Conservation (phyloP, 2,329 filamentous ascomycete species). For the Diaporthe longicolla region DNA sequence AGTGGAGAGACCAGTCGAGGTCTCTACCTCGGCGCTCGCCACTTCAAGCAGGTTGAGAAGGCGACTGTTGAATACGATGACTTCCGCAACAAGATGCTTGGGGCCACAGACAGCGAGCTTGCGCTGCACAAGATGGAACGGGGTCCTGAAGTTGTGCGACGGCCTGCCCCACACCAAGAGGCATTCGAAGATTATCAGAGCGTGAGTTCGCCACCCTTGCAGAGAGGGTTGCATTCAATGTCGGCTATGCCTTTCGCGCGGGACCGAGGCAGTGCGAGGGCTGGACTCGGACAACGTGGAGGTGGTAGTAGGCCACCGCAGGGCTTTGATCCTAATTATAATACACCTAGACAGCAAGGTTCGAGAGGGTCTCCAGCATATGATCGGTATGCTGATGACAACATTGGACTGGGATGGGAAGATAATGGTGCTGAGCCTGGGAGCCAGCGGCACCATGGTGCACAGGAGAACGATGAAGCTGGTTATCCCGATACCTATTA, state of each 20-base stretch:
- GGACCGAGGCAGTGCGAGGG: neutral
- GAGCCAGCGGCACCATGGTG: neutral
- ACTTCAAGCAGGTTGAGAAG: conserved; percentile 14
- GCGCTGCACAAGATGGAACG: neutral
- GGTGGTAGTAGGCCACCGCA: neutral
- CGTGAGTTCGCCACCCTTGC: neutral
- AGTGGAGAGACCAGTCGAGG: neutral
- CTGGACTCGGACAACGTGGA: neutral
- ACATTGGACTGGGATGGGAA: neutral
- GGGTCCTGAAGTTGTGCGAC: neutral
- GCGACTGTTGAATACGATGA: conserved; percentile 29
- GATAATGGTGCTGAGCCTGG: neutral
- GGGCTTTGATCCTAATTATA: neutral
- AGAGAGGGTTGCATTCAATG: neutral
- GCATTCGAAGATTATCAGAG: neutral
- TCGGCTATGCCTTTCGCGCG: neutral
- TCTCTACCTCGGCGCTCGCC: conserved; percentile 39
- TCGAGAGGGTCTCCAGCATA: neutral
- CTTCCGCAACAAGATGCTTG: neutral
- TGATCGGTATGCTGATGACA: neutral
- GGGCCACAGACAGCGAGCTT: neutral
- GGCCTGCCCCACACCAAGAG: neutral
- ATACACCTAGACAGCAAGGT: neutral
- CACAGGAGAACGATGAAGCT: neutral
- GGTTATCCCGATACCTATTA: neutral